Base-by-base conservation (phyloP, 2,329 filamentous ascomycete genomes). In the Phaeosphaeriaceae sp. region DNA sequence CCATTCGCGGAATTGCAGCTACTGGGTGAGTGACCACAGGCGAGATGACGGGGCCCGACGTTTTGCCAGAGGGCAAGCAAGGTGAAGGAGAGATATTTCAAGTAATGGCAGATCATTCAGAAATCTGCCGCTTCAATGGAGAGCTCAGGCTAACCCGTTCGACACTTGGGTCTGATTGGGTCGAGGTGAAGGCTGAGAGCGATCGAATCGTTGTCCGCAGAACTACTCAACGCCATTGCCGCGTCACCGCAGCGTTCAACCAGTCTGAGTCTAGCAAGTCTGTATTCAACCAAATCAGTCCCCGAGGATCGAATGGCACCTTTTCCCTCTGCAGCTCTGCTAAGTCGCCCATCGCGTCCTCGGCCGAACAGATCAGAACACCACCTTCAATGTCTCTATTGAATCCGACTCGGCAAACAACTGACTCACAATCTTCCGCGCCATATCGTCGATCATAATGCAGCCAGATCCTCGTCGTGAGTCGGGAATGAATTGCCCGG, bases 1-100 rank as follows among this genome's bases (percentile, higher is more conserved):
- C 11, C 5, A 27, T 4, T 27, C 9, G 25, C 9, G 25, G 25
- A 27, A 27, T 9, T 27, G 15, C 5, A 4, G 2, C n/a, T n/a
- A 27, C 31, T n/a, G 36, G 46, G 49, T 51, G 36, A 22, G 54
- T 51, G 54, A 20, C 50, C 36, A 57, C 24, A 36, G n/a, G 36
- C 49, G 49, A 51, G 33, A 42, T 7, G 2, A 9, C 21, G 20
- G 15, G 20, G 1, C 3, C 49, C 49, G 49, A 21, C n/a, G 21
- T 49, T 49, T n/a, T 50, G 31, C 48, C 48, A 25, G 27, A 3
- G 2, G 13, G 25, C 25, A 17, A 13, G 25, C 31, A 13, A 36
- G 31, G 36, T 40, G 36, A 40, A 40, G 36, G 36, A n/a, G 36
- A 3, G 15, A 15, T 5, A 4, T 2, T 40, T 5, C 13, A 40